Evolutionary conservation across 1,284 basidiomycete species (phyloP), one percentile per base, ranked within the genome.

Genomic region (Austroboletus novae-zelandiae): DNA sequence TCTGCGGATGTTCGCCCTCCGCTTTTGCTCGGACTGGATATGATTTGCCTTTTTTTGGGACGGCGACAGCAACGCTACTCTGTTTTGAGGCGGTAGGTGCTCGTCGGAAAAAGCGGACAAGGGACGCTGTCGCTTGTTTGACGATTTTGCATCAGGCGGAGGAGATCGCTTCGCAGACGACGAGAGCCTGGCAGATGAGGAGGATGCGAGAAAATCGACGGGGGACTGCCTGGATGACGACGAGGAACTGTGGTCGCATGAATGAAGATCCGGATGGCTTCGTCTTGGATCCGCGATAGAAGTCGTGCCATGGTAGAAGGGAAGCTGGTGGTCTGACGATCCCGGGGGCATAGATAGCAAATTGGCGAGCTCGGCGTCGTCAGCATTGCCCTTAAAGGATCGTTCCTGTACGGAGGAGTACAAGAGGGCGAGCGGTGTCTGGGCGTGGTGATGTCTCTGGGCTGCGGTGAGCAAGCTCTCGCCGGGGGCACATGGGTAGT

Each of bases 11-110:
- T 94, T 94, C 18, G 91, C 91, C n/a, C 93, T 79, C 23, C 93
- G 81, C 69, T 94, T 94, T 72, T 94, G 91, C 70, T 89, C 87
- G 7, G 84, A 88, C 58, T 93, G 90, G 57, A 95, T 95, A 64
- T 95, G 92, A 61, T 95, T 95, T 37, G 90, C 91, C 67, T 94
- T 93, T 70, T 95, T 95, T 73, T 95, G 92, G 9, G 86, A 88
- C 1, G 84, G 79, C 0, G 86, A 83, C 15, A 91, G 74, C 15
- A 90, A 71, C 0, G 76, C 62, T 1, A 40, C 48, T 57, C 59
- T 68, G 15, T 47, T 58, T 29, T 56, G 51, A 29, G 54, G 37
- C 13, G 29, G 40, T 40, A 48, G 39, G 5, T 57, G 58, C 5
- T 65, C 66, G 15, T 58, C 60, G 5, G 18, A 20, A 15, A 44